phyloP scores from a whole-genome alignment of 352 stramenopile species.

The Pythium vanterpoolii region DNA sequence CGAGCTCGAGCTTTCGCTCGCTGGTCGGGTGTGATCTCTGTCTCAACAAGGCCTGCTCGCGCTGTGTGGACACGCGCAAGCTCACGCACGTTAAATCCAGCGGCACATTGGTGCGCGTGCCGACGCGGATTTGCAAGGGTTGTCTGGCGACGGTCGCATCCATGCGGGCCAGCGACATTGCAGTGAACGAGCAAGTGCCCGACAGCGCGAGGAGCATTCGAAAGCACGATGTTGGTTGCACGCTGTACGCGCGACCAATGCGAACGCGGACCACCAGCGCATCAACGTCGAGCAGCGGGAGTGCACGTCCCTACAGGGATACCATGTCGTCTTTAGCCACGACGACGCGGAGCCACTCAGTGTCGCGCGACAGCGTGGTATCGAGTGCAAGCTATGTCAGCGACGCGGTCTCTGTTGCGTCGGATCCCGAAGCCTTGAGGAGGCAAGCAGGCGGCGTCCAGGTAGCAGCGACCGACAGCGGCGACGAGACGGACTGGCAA shows the following conservation, averaged over 20 bases:
- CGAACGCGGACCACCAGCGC: neutral
- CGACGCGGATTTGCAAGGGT: neutral
- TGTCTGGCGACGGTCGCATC: neutral
- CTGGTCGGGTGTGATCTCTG: slow-evolving; percentile 8
- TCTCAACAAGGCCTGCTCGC: slow-evolving; percentile 1
- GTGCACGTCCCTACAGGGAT: neutral
- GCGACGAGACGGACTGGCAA: neutral
- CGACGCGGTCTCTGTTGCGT: neutral
- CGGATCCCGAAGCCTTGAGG: neutral
- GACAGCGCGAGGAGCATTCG: neutral
- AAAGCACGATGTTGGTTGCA: neutral
- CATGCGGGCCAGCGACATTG: slow-evolving; percentile 5
- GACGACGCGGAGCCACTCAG: neutral
- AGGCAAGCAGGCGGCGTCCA: neutral
- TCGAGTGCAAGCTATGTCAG: neutral
- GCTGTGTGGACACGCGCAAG: slow-evolving; percentile 15
- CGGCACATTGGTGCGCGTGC: neutral
- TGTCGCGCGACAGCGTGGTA: neutral
- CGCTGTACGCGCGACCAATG: neutral
- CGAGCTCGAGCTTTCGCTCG: neutral
- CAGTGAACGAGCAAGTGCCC: slow-evolving; percentile 7
- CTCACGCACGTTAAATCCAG: slow-evolving; percentile 2
- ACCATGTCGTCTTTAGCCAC: neutral
- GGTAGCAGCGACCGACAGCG: neutral
- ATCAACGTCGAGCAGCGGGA: neutral